phyloP scores from a whole-genome alignment of 768 basidiomycete species.

The Agaricus subrufescens region DNA sequence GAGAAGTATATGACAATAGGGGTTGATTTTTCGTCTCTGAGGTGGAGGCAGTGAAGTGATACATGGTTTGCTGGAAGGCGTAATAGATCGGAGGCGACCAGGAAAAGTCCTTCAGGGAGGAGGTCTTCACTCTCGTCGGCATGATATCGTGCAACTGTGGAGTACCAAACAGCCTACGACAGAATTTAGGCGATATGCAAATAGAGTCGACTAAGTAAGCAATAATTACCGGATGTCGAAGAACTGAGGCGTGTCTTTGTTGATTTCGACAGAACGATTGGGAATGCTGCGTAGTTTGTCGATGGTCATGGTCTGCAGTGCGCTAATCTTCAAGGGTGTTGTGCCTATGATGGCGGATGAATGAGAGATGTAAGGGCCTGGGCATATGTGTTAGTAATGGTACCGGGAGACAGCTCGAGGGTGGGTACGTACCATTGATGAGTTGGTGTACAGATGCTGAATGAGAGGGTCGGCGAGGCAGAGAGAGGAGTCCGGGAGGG shows the following conservation, averaged over 20 bases:
- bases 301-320: constrained; percentile 33
- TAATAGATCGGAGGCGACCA: constrained; percentile 60
- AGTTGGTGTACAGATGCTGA: background rate
- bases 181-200: background rate
- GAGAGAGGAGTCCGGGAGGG: constrained; percentile 43
- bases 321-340: too few species aligned
- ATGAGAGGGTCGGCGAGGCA: constrained; percentile 39
- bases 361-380: constrained; percentile 18
- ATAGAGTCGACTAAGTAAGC: background rate
- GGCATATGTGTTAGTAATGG: constrained; percentile 46
- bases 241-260: constrained; percentile 29
- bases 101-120: too few species aligned
- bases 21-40: background rate
- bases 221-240: constrained; percentile 46
- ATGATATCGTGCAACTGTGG: constrained; percentile 38
- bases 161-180: constrained; percentile 45
- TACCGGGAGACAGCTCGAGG: constrained; percentile 43
- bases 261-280: constrained; percentile 47
- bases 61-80: constrained; percentile 42
- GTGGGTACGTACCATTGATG: constrained; percentile 20
- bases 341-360: constrained; percentile 24
- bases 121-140: constrained; percentile 22
- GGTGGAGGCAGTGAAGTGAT: constrained; percentile 26
- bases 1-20: constrained; percentile 6
- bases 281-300: constrained; percentile 34